Evolutionary conservation across 495 filamentous ascomycete genomes (phyloP).

Genomic region (Penicillium fimorum): DNA sequence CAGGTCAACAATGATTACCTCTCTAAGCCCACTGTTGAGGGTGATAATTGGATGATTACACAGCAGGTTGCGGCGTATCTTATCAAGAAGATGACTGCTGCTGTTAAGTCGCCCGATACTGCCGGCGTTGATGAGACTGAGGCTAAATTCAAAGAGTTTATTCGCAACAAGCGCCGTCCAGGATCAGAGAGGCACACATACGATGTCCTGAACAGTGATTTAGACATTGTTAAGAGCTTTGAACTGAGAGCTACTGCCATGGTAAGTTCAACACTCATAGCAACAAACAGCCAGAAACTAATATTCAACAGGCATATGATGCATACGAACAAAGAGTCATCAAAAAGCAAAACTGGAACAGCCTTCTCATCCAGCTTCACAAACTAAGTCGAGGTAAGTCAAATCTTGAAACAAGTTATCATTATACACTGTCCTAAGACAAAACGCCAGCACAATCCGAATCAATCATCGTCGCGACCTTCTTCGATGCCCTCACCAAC

Average conservation of each 20-base stretch:
- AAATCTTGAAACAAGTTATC: neutral
- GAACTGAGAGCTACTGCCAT: constrained; percentile 42
- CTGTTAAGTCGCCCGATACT: constrained; percentile 21
- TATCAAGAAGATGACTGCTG: constrained; percentile 47
- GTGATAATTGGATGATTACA: constrained; percentile 56
- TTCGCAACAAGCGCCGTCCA: constrained; percentile 7
- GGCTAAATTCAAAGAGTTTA: constrained; percentile 23
- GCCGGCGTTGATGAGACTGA: constrained; percentile 23
- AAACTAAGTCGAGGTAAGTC: constrained; percentile 40
- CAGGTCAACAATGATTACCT: constrained; percentile 49
- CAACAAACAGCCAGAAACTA: neutral
- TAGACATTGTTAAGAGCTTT: constrained; percentile 41
- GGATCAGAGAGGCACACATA: neutral
- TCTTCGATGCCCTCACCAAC: constrained; percentile 32
- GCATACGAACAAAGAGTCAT: constrained; percentile 43
- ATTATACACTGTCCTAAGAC: neutral
- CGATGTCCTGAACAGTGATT: constrained; percentile 28
- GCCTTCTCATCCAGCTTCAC: constrained; percentile 45
- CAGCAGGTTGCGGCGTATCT: constrained; percentile 49
- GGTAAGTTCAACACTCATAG: constrained; percentile 1
- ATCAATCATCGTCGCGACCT: constrained; percentile 44
- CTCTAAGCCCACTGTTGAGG: constrained; percentile 51
- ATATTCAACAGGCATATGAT: constrained; percentile 31
- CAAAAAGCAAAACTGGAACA: constrained; percentile 46
- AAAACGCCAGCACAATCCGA: constrained; percentile 39